Evolutionary conservation across 768 basidiomycete species (phyloP).

Genomic region (Russula lepida): DNA sequence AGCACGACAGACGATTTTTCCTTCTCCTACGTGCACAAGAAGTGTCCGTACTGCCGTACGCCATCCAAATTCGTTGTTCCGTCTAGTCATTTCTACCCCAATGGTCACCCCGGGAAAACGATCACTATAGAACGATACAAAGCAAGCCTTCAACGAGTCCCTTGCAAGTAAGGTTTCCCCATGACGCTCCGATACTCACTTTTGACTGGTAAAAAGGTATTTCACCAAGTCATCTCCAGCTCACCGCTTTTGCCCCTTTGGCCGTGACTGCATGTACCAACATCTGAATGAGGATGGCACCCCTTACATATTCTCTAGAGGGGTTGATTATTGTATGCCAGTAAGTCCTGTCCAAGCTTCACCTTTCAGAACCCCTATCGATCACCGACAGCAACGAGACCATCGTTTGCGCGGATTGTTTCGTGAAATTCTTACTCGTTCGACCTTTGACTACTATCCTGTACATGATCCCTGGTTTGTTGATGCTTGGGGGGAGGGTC

Average conservation of each 20-base stretch:
- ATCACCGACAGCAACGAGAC: conserved; percentile 11
- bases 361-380: background rate
- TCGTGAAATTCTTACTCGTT: conserved; percentile 2
- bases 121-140: conserved; percentile 51
- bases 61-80: conserved; percentile 63
- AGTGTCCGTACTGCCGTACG: conserved; percentile 70
- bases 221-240: conserved; percentile 45
- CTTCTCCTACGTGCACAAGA: conserved; percentile 56
- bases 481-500: background rate
- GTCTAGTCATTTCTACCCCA: conserved; percentile 57
- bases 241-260: conserved; percentile 64
- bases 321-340: conserved; percentile 46
- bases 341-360: conserved; percentile 28
- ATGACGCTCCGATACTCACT: background rate
- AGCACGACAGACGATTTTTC: conserved; percentile 45
- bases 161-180: conserved; percentile 49
- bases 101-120: conserved; percentile 45
- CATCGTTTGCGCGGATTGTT: background rate
- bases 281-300: conserved; percentile 64
- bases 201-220: conserved; percentile 36
- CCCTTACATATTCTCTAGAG: conserved; percentile 44
- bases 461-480: background rate
- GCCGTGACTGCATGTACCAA: conserved; percentile 73
- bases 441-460: background rate
- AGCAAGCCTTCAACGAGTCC: conserved; percentile 60